Conservation (phyloP, 2,329 filamentous ascomycete genomes). For the Microsporum canis region DNA sequence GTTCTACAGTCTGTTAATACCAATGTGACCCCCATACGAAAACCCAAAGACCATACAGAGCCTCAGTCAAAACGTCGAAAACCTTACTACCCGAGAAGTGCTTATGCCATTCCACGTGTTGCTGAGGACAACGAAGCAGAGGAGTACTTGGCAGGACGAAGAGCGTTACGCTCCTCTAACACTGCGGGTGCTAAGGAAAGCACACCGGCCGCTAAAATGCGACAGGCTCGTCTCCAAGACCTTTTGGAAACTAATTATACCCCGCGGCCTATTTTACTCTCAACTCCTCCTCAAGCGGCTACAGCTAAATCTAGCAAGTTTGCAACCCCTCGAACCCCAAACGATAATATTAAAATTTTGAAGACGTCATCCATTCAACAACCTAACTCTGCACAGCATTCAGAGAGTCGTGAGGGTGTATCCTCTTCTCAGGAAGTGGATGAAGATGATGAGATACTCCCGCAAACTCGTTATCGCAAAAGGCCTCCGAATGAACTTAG, state of each 20-base stretch:
- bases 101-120: conserved; percentile 33
- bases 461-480: conserved; percentile 40
- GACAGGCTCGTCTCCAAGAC: conserved; percentile 21
- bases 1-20: conserved; percentile 22
- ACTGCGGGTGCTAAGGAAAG: background rate
- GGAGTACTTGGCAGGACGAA: background rate
- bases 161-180: background rate
- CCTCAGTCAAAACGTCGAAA: conserved; percentile 28
- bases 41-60: conserved; percentile 9
- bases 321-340: background rate
- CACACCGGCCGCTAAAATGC: background rate
- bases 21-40: conserved; percentile 16
- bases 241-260: conserved; percentile 19
- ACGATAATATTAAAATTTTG: background rate
- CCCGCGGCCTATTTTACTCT: conserved; percentile 8
- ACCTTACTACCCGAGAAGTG: conserved; percentile 18
- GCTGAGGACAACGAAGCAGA: conserved; percentile 41
- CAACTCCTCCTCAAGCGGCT: conserved; percentile 6
- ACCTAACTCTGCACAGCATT: background rate
- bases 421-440: background rate
- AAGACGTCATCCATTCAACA: background rate
- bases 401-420: background rate
- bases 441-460: background rate
- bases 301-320: background rate
- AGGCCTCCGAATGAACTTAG: conserved; percentile 48